A percentile compares a stretch with the other conserved stretches of the same genome.
Evolutionary conservation across 139 green algal species (phyloP).

Genomic region (Tetraselmis striata): DNA sequence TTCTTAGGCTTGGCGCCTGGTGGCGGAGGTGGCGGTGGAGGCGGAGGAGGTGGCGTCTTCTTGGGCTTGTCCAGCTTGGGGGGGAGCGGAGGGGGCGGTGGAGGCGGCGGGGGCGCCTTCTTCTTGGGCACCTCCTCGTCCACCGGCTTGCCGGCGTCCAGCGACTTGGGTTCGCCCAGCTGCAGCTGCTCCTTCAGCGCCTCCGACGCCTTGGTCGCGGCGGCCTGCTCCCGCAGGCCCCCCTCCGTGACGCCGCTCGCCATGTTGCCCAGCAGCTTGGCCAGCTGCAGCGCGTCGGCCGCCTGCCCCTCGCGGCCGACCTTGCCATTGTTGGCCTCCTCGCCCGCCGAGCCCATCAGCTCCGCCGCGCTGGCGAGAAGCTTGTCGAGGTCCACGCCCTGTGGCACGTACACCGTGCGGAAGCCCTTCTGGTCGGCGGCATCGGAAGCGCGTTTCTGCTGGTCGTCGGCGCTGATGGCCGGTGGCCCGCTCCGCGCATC

Average conservation of each 20-base stretch:
- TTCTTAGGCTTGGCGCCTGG: too few relatives aligned
- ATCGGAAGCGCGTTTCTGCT: too few relatives aligned
- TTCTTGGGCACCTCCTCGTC: neutral
- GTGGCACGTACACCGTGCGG: neutral
- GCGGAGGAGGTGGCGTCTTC: neutral
- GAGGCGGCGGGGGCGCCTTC: neutral
- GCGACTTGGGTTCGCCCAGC: neutral
- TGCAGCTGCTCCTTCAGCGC: neutral
- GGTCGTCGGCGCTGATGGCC: too few relatives aligned
- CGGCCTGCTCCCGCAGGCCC: neutral
- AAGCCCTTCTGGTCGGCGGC: neutral
- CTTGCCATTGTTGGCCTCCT: neutral
- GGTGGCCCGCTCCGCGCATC: neutral
- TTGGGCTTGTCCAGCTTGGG: neutral
- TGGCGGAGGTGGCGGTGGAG: neutral
- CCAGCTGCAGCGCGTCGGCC: neutral
- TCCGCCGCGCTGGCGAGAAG: neutral
- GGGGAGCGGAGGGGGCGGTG: too few relatives aligned
- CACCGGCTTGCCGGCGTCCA: neutral
- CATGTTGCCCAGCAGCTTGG: neutral
- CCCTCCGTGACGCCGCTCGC: neutral
- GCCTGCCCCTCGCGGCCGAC: neutral
- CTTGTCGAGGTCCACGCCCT: neutral
- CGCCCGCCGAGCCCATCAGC: neutral
- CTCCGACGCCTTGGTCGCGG: neutral